These are phyloP conservation scores for Lumnitzera littorea DNA, from an alignment of 345 rosid species.

Conservation along the genomic window DNA sequence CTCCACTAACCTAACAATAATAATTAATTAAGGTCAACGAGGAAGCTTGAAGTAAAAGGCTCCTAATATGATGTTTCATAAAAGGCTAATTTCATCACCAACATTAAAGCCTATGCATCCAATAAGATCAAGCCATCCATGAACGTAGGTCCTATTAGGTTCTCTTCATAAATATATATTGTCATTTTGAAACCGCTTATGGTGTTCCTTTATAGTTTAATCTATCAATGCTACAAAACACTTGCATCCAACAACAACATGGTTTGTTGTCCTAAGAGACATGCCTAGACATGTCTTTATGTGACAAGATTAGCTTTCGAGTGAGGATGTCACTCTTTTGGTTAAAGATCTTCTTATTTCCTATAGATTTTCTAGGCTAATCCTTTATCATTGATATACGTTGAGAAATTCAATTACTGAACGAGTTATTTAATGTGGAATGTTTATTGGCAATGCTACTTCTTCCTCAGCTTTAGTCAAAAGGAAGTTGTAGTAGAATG, in stretches of 20 bases:
- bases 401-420: constrained; percentile 21
- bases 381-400: not conserved
- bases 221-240: constrained; percentile 17
- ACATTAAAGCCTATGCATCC: constrained; percentile 7
- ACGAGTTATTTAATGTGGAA: constrained; percentile 8
- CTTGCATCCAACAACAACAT: constrained; percentile 13
- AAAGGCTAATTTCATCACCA: constrained; percentile 29
- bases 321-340: constrained; percentile 10
- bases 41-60: constrained; percentile 22
- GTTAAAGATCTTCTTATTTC: constrained; percentile 15
- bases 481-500: constrained; percentile 19
- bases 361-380: constrained; percentile 22
- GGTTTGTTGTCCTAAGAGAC: constrained; percentile 15
- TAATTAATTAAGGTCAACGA: not conserved
- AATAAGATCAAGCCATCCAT: constrained; percentile 23
- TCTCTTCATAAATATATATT: constrained; percentile 21
- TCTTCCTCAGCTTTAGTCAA: constrained; percentile 30
- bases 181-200: constrained; percentile 21
- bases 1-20: too few relatives aligned
- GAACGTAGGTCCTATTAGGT: constrained; percentile 5
- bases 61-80: constrained; percentile 21
- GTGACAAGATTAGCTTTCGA: constrained; percentile 18
- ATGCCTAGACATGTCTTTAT: constrained; percentile 18
- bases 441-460: constrained; percentile 10
- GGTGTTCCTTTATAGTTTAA: constrained; percentile 21